Base-by-base conservation (phyloP, 257 asterid genomes). In the Euphrasia confusa region DNA sequence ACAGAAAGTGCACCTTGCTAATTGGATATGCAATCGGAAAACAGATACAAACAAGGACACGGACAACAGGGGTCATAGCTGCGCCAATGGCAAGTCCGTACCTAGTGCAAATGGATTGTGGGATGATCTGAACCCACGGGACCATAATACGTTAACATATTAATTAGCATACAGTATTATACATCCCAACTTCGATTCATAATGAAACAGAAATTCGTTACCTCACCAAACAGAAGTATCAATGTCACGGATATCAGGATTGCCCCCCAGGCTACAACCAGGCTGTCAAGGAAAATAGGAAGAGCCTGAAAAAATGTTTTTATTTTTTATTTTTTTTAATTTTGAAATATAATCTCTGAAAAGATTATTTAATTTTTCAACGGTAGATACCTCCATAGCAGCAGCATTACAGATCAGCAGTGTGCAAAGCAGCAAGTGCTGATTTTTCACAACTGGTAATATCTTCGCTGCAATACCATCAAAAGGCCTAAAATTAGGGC, bases 141-240 rank as follows among this genome's bases (percentile, higher is more conserved):
- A 35, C 10, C 40, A 35, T 7, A 35, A 35, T n/a, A n/a, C n/a
- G 9, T 35, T 6, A 35, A 6, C 10, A 35, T 0, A 35, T 6
- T 32, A 35, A 35, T 35, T 30, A 30, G 33, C 33, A 30, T 4
- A n/a, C n/a, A n/a, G n/a, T n/a, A 30, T 21, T 21, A 30, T 3
- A 3, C 33, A 30, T 30, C 33, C 33, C 33, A 30, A 5, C 5
- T 30, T 30, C 4, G 4, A 30, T 30, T 30, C 33, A 30, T 5
- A 30, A 30, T 30, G 33, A 30, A 30, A 30, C 33, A 5, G 8
- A 9, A n/a, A 37, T 37, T 37, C 42, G 11, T 37, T 9, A 89
- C 99, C 96, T 89, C 99, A 68, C 99, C 99, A 72, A 93, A 89
- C 70, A 93, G 81, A 72, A 93, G 95, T 72, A 93, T 89, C 69